These are phyloP conservation scores for Aspergillus viridinutans DNA, from an alignment of 2,329 filamentous ascomycete species.

Conservation along the genomic window DNA sequence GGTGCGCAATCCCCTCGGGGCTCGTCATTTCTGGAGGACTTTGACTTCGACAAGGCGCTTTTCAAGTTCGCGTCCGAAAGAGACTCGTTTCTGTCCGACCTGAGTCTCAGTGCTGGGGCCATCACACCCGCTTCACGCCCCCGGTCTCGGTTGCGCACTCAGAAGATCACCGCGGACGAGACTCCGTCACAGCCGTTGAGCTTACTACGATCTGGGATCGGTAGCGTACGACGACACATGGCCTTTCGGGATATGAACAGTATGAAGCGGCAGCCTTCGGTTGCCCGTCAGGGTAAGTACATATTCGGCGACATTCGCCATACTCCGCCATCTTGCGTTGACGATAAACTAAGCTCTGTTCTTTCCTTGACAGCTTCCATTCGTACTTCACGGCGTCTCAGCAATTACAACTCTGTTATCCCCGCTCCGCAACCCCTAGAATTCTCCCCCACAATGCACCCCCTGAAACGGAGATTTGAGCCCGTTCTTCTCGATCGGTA, in stretches of 20 bases:
- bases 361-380: conserved; percentile 52
- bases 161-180: conserved; percentile 77
- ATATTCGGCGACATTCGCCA: background rate
- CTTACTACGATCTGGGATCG: conserved; percentile 59
- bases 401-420: conserved; percentile 98
- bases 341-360: background rate
- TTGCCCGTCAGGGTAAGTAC: conserved; percentile 68
- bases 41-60: conserved; percentile 90
- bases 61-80: conserved; percentile 94
- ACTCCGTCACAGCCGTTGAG: conserved; percentile 39
- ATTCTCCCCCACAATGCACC: conserved; percentile 88
- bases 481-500: conserved; percentile 95
- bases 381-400: conserved; percentile 81
- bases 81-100: conserved; percentile 87
- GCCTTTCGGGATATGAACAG: conserved; percentile 95
- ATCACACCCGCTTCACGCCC: conserved; percentile 63
- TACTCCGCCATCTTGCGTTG: background rate
- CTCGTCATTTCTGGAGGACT: conserved; percentile 57
- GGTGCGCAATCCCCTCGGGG: conserved; percentile 30
- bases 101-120: conserved; percentile 81
- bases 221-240: conserved; percentile 86
- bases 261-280: conserved; percentile 76
- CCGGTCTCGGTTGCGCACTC: conserved; percentile 73
- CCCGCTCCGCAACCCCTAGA: conserved; percentile 88
- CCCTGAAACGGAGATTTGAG: conserved; percentile 87